These are phyloP conservation scores for Penicillium rolfsii DNA, from an alignment of 2,329 filamentous ascomycete genomes.

Conservation along the genomic window DNA sequence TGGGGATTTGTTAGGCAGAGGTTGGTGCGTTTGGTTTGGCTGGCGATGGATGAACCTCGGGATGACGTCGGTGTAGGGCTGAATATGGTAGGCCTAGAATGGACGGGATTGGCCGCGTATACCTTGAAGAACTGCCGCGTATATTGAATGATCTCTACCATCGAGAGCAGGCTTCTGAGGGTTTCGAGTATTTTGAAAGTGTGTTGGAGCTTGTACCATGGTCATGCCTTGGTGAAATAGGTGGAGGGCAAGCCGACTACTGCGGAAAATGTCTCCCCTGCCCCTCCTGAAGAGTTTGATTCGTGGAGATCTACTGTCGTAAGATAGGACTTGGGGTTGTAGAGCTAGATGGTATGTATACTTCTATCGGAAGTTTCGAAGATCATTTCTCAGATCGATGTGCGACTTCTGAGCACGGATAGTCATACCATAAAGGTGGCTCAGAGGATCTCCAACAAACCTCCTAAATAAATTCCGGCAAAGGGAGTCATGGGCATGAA, in stretches of 20 bases:
- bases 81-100: background rate
- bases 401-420: background rate
- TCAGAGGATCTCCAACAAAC: background rate
- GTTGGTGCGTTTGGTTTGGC: background rate
- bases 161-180: background rate
- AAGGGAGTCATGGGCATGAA: background rate
- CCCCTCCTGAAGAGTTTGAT: background rate
- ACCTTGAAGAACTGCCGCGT: background rate
- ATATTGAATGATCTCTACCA: background rate
- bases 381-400: background rate
- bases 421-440: background rate
- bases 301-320: background rate
- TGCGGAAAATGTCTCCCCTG: background rate
- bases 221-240: background rate
- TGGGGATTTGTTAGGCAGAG: background rate
- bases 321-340: background rate
- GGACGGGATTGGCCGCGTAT: background rate
- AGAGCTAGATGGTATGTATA: background rate
- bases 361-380: background rate
- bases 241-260: background rate
- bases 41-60: conserved; percentile 4
- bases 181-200: background rate
- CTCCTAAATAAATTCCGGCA: background rate
- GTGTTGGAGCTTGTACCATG: background rate
- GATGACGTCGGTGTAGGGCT: conserved; percentile 14